Conservation (phyloP, 352 stramenopile genomes). For the Plasmopara viticola region DNA sequence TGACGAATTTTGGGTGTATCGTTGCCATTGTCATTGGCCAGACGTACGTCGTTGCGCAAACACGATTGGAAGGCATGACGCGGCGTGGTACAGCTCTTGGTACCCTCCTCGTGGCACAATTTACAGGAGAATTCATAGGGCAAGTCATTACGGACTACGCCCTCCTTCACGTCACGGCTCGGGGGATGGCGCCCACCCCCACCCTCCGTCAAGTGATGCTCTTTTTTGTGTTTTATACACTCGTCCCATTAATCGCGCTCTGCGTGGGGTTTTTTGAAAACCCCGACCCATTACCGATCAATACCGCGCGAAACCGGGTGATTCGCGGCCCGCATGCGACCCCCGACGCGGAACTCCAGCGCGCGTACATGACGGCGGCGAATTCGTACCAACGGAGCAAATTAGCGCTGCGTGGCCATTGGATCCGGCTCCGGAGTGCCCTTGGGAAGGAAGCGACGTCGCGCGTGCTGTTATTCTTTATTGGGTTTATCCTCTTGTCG, state of each 20-base stretch:
- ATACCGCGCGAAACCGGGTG: conserved; percentile 20
- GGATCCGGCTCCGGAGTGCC: conserved; percentile 26
- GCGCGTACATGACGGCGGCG: conserved; percentile 16
- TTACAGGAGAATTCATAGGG: conserved; percentile 27
- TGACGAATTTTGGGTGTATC: conserved; percentile 41
- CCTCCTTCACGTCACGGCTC: conserved; percentile 23
- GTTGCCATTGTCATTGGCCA: conserved; percentile 32
- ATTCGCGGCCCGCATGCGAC: conserved; percentile 14
- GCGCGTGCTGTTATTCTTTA: conserved; percentile 30
- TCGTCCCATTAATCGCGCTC: conserved; percentile 32
- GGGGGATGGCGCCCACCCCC: conserved; percentile 15
- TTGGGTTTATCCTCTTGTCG: conserved; percentile 40
- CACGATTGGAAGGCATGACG: conserved; percentile 25
- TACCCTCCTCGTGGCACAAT: conserved; percentile 32
- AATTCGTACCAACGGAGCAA: conserved; percentile 19
- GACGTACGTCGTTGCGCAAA: conserved; percentile 41
- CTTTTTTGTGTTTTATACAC: conserved; percentile 35
- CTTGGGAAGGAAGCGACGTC: conserved; percentile 34
- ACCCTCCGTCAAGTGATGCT: conserved; percentile 27
- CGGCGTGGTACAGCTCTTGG: conserved; percentile 26
- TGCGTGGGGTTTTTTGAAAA: conserved; percentile 35
- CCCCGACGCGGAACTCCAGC: conserved; percentile 11
- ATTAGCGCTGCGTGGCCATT: conserved; percentile 27
- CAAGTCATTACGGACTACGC: conserved; percentile 26
- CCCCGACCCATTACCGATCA: conserved; percentile 23